Evolutionary conservation across 2,329 filamentous ascomycete species (phyloP).

Genomic region (Onygenales sp.): DNA sequence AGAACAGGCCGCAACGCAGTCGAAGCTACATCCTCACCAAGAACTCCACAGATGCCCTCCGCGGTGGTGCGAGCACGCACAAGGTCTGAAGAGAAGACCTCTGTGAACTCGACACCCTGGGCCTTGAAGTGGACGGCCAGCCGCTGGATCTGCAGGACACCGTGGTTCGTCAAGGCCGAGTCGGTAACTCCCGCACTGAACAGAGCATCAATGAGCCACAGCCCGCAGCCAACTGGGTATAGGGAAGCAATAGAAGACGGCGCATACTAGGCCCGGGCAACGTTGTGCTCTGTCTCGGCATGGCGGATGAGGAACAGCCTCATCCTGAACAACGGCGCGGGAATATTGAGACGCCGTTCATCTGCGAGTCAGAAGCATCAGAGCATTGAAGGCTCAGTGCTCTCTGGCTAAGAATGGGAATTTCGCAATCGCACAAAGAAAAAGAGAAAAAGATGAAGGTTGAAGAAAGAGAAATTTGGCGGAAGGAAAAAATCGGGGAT

Average conservation of each 20-base stretch:
- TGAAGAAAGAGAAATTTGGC: neutral
- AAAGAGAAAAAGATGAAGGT: neutral
- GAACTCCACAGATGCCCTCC: conserved; percentile 17
- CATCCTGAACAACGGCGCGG: conserved; percentile 30
- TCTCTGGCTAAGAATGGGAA: neutral
- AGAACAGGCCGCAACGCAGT: conserved; percentile 5
- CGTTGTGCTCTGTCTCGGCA: conserved; percentile 84
- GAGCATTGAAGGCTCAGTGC: neutral
- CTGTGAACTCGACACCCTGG: conserved; percentile 54
- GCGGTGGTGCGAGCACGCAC: conserved; percentile 54
- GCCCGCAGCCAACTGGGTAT: neutral
- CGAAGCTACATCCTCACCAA: conserved; percentile 3
- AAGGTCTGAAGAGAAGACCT: conserved; percentile 69
- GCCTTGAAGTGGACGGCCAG: conserved; percentile 59
- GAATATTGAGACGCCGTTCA: neutral
- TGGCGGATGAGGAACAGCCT: conserved; percentile 71
- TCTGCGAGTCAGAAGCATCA: neutral
- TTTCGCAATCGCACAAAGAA: neutral
- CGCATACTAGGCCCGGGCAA: conserved; percentile 42
- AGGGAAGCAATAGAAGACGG: neutral
- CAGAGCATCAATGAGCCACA: neutral
- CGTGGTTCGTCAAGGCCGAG: conserved; percentile 70
- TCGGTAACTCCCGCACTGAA: conserved; percentile 66
- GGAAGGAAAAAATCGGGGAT: neutral
- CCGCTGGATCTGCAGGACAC: conserved; percentile 64